Conservation (phyloP, 2,329 filamentous ascomycete species). For the Aspergillus phoenicis region DNA sequence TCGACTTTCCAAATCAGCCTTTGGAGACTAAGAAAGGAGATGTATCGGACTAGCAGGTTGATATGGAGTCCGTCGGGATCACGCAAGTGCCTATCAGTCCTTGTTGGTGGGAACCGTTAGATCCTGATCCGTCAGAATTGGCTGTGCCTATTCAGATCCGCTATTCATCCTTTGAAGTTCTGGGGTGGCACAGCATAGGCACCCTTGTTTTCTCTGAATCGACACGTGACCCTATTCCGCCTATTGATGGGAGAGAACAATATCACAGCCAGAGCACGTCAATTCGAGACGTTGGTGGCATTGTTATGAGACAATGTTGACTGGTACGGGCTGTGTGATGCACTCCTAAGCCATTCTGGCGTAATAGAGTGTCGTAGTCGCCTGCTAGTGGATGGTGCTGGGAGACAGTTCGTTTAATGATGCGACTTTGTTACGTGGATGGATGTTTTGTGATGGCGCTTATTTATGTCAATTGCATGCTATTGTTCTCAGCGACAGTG, state of each 20-base stretch:
- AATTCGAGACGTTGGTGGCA: slow-evolving; percentile 11
- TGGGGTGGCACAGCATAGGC: neutral
- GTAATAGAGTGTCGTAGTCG: neutral
- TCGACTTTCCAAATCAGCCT: neutral
- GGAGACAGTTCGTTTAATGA: slow-evolving; percentile 5
- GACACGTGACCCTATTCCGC: slow-evolving; percentile 23
- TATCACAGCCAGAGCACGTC: slow-evolving; percentile 13
- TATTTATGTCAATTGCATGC: neutral
- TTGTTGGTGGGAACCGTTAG: neutral
- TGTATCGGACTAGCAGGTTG: neutral
- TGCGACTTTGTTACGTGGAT: neutral
- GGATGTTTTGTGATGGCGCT: neutral
- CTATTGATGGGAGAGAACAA: slow-evolving; percentile 28
- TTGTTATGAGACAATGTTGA: slow-evolving; percentile 15
- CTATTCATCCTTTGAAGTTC: neutral
- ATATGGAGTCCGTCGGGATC: neutral
- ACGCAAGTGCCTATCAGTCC: neutral
- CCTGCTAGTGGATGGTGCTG: slow-evolving; percentile 1
- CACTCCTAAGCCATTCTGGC: neutral
- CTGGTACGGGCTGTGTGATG: neutral
- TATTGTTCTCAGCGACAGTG: neutral
- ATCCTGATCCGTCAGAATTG: neutral
- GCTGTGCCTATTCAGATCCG: neutral
- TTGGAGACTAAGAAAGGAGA: neutral
- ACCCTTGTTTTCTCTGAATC: neutral